Percentiles rank a stretch among this genome's conserved stretches.
Evolutionary conservation across 2,329 filamentous ascomycete species (phyloP).

Genomic region (Diaporthe sp.): DNA sequence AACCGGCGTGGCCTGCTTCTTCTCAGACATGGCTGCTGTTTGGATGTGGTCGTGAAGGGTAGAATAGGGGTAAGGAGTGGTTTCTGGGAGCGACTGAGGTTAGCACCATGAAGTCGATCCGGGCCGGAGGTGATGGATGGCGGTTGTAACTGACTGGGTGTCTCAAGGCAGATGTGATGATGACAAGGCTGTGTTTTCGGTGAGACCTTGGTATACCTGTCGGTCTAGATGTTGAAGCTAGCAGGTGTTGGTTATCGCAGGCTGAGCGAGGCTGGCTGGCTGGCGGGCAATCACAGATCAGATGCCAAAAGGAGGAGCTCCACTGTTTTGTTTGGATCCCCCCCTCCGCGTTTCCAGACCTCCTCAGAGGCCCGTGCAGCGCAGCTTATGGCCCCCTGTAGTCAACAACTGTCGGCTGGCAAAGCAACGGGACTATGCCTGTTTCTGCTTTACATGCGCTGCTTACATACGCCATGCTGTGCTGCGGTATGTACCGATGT

Average conservation of each 20-base stretch:
- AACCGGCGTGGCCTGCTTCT: slow-evolving; percentile 41
- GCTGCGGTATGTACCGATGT: neutral
- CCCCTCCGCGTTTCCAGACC: slow-evolving; percentile 28
- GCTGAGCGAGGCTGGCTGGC: slow-evolving; percentile 1
- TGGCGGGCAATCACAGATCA: slow-evolving; percentile 20
- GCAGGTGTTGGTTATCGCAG: neutral
- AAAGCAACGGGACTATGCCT: slow-evolving; percentile 29
- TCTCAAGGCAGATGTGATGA: neutral
- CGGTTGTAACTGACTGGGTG: slow-evolving; percentile 19
- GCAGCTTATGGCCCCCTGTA: neutral
- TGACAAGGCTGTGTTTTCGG: neutral
- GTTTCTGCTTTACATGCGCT: neutral
- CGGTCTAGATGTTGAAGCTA: neutral
- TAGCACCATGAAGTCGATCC: neutral
- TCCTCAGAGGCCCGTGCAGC: slow-evolving; percentile 27
- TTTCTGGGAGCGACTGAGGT: slow-evolving; percentile 1
- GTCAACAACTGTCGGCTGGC: slow-evolving; percentile 32
- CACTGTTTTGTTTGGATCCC: slow-evolving; percentile 39
- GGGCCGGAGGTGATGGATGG: neutral
- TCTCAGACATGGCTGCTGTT: slow-evolving; percentile 39
- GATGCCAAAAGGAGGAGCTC: slow-evolving; percentile 36
- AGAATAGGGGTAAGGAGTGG: slow-evolving; percentile 37
- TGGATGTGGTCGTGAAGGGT: neutral
- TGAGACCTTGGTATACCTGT: neutral
- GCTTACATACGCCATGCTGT: slow-evolving; percentile 16